Evolutionary conservation across 1,284 basidiomycete species (phyloP), one percentile per base, ranked within the genome.

Genomic region (Cryptococcus jaspeensis): DNA sequence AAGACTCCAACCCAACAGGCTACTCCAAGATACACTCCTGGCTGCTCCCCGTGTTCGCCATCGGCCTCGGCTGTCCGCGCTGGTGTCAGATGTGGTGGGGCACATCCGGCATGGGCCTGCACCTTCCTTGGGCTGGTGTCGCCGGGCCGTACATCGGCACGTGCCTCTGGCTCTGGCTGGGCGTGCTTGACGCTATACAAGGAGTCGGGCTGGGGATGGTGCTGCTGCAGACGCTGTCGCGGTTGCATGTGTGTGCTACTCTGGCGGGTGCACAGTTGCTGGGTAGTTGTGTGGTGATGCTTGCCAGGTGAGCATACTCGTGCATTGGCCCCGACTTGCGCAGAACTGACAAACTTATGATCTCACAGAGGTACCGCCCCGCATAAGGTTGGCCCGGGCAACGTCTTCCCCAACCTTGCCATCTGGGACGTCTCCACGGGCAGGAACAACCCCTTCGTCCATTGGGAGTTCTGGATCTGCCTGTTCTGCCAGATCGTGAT

Each of bases 131-230:
- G 92, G 92, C 87, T 9, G 90, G 92, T 13, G 72, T 69, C 12
- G 84, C 82, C 8, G 92, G 92, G 18, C 90, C 92, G 20, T 94
- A 92, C 74, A 84, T 94, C 51, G 88, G 89, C 50, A 84, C 90
- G 32, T 88, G 87, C 35, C 78, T 94, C 36, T 95, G 92, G 92
- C 81, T 95, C 39, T 95, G 92, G 92, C 83, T 95, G 12, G 92
- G 91, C 71, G 92, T 95, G 39, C 81, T 95, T 47, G 92, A 92
- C 74, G 90, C 92, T 37, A 81, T 95, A 42, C 92, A 95, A 74
- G 92, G 92, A 78, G 92, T 94, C 42, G 92, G 92, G 40, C 80
- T 95, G 52, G 92, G 92, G 64, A 90, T 94, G 89, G 94, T 95
- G 71, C 82, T 95, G 16, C 85, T 95, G 18, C 90, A 92, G 83